Base-by-base conservation (phyloP, 2,329 filamentous ascomycete species). In the Neofusicoccum sp. region DNA sequence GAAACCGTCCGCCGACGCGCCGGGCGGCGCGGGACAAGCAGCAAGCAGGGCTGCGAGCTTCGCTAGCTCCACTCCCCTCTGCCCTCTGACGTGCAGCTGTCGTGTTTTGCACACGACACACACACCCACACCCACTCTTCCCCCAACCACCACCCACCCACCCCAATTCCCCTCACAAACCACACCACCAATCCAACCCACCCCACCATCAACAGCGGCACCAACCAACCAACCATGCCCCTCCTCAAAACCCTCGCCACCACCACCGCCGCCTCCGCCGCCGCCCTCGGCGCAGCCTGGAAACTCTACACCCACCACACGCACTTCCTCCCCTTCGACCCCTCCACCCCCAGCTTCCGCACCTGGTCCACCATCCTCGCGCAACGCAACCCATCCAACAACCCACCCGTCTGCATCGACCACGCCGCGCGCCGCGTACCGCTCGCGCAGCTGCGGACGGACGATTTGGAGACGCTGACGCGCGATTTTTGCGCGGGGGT, bases 401-500 rank as follows among this genome's bases (percentile, higher is more conserved):
- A 76, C 58, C 62, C 67, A 45, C 73, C 73, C 0, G 63, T 65
- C 3, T 73, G 70, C 63, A 71, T 75, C 56, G 74, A 76, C 63
- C 71, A 75, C 63, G 70, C 70, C 4, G 63, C 74, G 36, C 71
- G 73, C 33, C 67, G 67, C 28, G 69, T 76, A 20, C 73, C 74
- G 38, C 69, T 75, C 41, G 62, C 61, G 12, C 66, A 72, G 54
- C 65, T 76, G 48, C 68, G 71, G 38, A 71, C 69, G 1, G 64
- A 66, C 1, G 72, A 76, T 33, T 66, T 69, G 36, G 63, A 58
- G 36, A 51, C 64, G 26, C 57, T 76, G 31, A 73, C 71, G 51
- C 74, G 70, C 30, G 71, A 71, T 24, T 76, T 76, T 49, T 76
- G 73, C 57, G 62, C 72, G 14, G 72, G 73, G 2, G 67, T 76